These are phyloP conservation scores for Dacryopinax spathularia DNA, from an alignment of 768 basidiomycete species.

Conservation along the genomic window DNA sequence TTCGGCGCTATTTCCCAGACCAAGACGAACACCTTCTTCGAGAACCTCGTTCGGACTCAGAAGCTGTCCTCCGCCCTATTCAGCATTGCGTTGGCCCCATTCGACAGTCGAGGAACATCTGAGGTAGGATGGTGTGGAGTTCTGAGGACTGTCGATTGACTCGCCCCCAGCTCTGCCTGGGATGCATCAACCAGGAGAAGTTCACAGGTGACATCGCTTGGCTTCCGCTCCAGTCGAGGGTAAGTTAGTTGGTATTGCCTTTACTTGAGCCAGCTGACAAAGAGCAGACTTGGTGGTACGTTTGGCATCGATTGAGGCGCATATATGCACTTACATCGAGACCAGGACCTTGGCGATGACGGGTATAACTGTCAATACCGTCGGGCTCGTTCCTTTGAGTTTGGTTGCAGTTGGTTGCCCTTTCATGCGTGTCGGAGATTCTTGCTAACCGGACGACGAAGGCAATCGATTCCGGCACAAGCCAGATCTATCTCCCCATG, in stretches of 20 bases:
- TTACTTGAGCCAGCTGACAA: neutral
- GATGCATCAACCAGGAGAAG: slow-evolving; percentile 30
- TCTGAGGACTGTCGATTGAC: slow-evolving; percentile 18
- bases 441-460: slow-evolving; percentile 15
- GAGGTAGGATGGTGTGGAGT: neutral
- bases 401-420: slow-evolving; percentile 28
- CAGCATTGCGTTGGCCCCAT: slow-evolving; percentile 37
- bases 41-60: slow-evolving; percentile 38
- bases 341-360: slow-evolving; percentile 43
- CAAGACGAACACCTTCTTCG: slow-evolving; percentile 42
- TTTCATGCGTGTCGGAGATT: slow-evolving; percentile 11
- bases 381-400: slow-evolving; percentile 12
- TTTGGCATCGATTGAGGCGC: too few species aligned
- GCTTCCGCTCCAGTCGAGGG: slow-evolving; percentile 28
- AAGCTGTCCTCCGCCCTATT: slow-evolving; percentile 37
- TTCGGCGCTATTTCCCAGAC: slow-evolving; percentile 42
- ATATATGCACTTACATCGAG: slow-evolving; percentile 20
- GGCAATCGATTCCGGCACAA: slow-evolving; percentile 49
- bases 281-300: neutral
- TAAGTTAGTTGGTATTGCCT: slow-evolving; percentile 1
- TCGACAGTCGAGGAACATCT: neutral
- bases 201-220: slow-evolving; percentile 26
- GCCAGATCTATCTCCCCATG: slow-evolving; percentile 45
- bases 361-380: slow-evolving; percentile 27
- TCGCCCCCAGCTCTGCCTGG: slow-evolving; percentile 41